These are phyloP conservation scores for Phytophthora colocasiae DNA, from an alignment of 352 stramenopile genomes.

Conservation along the genomic window DNA sequence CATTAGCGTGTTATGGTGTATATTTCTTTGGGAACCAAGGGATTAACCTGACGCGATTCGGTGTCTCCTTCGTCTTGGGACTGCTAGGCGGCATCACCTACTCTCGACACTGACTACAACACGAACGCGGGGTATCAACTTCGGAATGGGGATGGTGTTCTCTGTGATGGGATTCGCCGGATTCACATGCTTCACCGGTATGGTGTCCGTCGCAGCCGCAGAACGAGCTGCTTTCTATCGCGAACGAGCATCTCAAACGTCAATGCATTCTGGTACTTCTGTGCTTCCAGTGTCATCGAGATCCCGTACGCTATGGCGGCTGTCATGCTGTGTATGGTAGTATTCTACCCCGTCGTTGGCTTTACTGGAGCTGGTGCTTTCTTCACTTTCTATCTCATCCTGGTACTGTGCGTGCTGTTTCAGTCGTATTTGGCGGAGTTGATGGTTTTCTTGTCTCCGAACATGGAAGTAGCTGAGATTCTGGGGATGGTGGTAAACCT, in stretches of 20 bases:
- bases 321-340: slow-evolving; percentile 12
- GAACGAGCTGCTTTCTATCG: no score
- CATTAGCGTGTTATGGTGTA: no score
- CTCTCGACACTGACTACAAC: slow-evolving; percentile 1
- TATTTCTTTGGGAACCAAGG: no score
- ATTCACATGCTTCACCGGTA: slow-evolving; percentile 9
- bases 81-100: slow-evolving; percentile 8
- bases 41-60: slow-evolving; percentile 24
- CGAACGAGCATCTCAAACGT: no score
- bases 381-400: slow-evolving; percentile 37
- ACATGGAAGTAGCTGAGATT: slow-evolving; percentile 32
- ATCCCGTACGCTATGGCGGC: slow-evolving; percentile 12
- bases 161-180: slow-evolving; percentile 10
- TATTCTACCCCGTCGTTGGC: slow-evolving; percentile 22
- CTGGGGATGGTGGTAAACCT: slow-evolving; percentile 43
- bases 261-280: slow-evolving; percentile 28
- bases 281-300: slow-evolving; percentile 14
- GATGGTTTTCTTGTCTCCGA: slow-evolving; percentile 39
- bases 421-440: slow-evolving; percentile 37
- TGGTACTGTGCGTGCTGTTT: slow-evolving; percentile 31
- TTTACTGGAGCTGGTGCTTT: slow-evolving; percentile 27
- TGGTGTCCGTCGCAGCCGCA: no score
- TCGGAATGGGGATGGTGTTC: slow-evolving; percentile 21
- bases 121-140: slow-evolving; percentile 20
- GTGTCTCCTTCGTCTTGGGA: neutral